These are phyloP conservation scores for Agroathelia rolfsii DNA, from an alignment of 1,284 basidiomycete species.

Conservation along the genomic window DNA sequence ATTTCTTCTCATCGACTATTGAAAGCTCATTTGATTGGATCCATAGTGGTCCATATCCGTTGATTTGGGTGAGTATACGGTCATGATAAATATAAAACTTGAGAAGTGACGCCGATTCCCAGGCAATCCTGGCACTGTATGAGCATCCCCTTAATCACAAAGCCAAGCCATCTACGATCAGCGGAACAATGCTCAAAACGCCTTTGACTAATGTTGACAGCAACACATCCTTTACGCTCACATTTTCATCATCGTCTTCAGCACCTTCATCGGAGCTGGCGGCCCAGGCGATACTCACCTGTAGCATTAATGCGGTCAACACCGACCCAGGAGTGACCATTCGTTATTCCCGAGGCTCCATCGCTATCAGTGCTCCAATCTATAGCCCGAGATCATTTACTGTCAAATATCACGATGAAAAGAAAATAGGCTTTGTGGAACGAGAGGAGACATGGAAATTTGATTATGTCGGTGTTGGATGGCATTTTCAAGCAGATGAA, in stretches of 20 bases:
- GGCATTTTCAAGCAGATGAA: conserved; percentile 76
- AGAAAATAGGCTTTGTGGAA: conserved; percentile 37
- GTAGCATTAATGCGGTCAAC: conserved; percentile 44
- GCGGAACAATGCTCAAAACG: conserved; percentile 61
- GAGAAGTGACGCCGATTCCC: too few species aligned
- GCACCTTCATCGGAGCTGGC: conserved; percentile 29
- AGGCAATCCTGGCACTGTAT: conserved; percentile 73
- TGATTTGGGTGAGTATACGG: conserved; percentile 73
- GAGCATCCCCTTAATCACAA: conserved; percentile 65
- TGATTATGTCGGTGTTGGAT: conserved; percentile 52
- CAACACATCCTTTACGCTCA: conserved; percentile 67
- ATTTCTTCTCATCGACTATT: too few species aligned
- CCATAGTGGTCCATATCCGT: conserved; percentile 71
- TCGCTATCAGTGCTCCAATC: conserved; percentile 50
- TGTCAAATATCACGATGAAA: conserved; percentile 49
- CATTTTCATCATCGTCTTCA: conserved; percentile 39
- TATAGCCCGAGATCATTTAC: conserved; percentile 55
- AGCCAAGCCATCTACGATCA: conserved; percentile 45
- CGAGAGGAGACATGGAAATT: conserved; percentile 46
- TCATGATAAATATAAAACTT: too few species aligned
- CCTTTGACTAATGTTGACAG: conserved; percentile 73
- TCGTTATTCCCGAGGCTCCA: conserved; percentile 59
- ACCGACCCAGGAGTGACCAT: conserved; percentile 44
- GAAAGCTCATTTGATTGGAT: conserved; percentile 4
- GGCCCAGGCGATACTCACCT: conserved; percentile 60